Evolutionary conservation across 2,329 filamentous ascomycete species (phyloP).

Genomic region (Colletotrichum graminicola): DNA sequence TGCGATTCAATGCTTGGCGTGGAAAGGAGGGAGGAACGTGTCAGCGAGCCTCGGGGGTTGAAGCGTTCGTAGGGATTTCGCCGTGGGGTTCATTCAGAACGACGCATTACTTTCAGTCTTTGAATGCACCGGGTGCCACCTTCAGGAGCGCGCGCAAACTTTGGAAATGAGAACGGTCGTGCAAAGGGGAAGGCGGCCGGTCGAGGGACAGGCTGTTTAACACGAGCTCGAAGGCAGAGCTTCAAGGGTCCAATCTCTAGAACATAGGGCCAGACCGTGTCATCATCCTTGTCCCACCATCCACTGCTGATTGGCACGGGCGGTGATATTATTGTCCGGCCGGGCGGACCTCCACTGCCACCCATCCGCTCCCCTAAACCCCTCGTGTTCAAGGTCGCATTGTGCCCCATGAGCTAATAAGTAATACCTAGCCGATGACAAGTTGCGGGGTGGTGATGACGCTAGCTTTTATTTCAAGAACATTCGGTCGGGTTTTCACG

Average conservation of each 20-base stretch:
- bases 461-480: background rate
- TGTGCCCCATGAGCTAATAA: slow-evolving; percentile 14
- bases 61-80: slow-evolving; percentile 16
- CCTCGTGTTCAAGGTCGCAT: slow-evolving; percentile 18
- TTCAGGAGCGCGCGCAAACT: background rate
- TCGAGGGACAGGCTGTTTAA: slow-evolving; percentile 26
- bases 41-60: slow-evolving; percentile 33
- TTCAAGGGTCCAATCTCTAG: slow-evolving; percentile 37
- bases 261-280: slow-evolving; percentile 27
- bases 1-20: slow-evolving; percentile 39
- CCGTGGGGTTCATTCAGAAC: slow-evolving; percentile 25
- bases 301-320: slow-evolving; percentile 27
- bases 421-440: background rate
- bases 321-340: slow-evolving; percentile 38
- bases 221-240: slow-evolving; percentile 36
- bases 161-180: slow-evolving; percentile 14
- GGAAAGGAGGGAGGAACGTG: slow-evolving; percentile 33
- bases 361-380: slow-evolving; percentile 1
- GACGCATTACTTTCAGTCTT: slow-evolving; percentile 32
- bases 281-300: background rate
- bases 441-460: slow-evolving; percentile 32
- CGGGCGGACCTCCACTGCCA: background rate
- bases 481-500: background rate
- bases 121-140: slow-evolving; percentile 15
- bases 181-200: slow-evolving; percentile 23